These are phyloP conservation scores for Ascochyta pisi DNA, from an alignment of 2,329 filamentous ascomycete genomes.

Conservation along the genomic window DNA sequence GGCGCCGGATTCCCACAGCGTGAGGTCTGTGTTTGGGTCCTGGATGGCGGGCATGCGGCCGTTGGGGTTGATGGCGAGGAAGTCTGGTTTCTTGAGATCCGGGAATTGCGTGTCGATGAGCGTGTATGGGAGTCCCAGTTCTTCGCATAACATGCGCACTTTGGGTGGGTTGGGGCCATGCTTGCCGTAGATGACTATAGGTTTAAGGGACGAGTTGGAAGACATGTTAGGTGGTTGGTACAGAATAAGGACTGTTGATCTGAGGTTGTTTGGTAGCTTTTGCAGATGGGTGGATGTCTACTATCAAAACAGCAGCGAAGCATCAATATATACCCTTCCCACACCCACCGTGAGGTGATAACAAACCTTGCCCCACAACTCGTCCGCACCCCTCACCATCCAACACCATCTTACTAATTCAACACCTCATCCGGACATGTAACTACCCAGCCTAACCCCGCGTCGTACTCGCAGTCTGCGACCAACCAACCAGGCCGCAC, in stretches of 20 bases:
- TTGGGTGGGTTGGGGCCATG: slow-evolving; percentile 53
- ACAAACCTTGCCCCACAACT: too few relatives aligned
- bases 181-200: slow-evolving; percentile 33
- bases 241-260: not conserved
- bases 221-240: slow-evolving; percentile 6
- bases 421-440: not conserved
- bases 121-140: slow-evolving; percentile 53
- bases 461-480: not conserved
- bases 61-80: slow-evolving; percentile 51
- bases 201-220: slow-evolving; percentile 20
- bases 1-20: slow-evolving; percentile 55
- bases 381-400: too few relatives aligned
- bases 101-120: slow-evolving; percentile 44
- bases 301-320: too few relatives aligned
- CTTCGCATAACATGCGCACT: slow-evolving; percentile 54
- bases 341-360: too few relatives aligned
- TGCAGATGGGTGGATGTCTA: too few relatives aligned
- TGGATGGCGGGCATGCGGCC: slow-evolving; percentile 53
- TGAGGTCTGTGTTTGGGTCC: slow-evolving; percentile 54
- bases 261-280: too few relatives aligned
- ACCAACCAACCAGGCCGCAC: not conserved
- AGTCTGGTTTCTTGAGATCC: slow-evolving; percentile 52
- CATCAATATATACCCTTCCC: too few relatives aligned
- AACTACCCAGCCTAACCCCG: not conserved
- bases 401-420: not conserved